Conservation (phyloP, 2,329 filamentous ascomycete genomes). For the Blastomyces silverae region DNA sequence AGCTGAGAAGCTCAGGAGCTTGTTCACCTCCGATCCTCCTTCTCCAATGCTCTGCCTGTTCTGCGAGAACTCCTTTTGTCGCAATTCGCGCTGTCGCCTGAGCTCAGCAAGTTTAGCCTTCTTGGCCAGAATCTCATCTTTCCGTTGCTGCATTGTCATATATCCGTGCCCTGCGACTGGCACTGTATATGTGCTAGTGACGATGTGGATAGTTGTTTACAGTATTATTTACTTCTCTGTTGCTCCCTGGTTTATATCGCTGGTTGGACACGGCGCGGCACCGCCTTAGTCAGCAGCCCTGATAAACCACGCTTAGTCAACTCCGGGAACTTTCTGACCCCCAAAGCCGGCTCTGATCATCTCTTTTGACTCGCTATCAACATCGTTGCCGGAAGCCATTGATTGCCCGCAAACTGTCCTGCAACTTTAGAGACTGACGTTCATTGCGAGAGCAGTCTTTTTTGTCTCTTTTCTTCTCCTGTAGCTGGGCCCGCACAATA, state of each 20-base stretch:
- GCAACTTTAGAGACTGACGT: slow-evolving; percentile 29
- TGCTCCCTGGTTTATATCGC: not conserved
- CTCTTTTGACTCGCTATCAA: not conserved
- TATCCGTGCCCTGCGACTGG: not conserved
- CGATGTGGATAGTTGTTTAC: not conserved
- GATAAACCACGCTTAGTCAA: not conserved
- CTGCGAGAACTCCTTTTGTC: slow-evolving; percentile 66
- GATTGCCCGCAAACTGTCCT: slow-evolving; percentile 6
- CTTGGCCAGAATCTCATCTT: slow-evolving; percentile 94
- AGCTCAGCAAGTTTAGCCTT: slow-evolving; percentile 95
- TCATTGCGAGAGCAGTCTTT: slow-evolving; percentile 24
- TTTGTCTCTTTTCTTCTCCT: slow-evolving; percentile 31
- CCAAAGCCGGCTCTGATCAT: not conserved
- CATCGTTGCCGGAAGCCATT: slow-evolving; percentile 2
- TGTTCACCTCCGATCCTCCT: slow-evolving; percentile 63
- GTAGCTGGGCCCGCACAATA: slow-evolving; percentile 33
- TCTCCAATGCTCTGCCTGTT: slow-evolving; percentile 62
- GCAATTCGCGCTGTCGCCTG: slow-evolving; percentile 80
- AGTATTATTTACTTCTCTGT: not conserved
- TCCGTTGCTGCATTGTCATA: slow-evolving; percentile 57
- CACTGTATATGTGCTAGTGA: not conserved
- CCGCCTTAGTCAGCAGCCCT: slow-evolving; percentile 1
- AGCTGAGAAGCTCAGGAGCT: not conserved
- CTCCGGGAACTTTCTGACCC: slow-evolving; percentile 1
- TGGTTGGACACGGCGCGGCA: not conserved